Evolutionary conservation across 2,329 filamentous ascomycete species (phyloP).

Genomic region (Cercospora canescens): DNA sequence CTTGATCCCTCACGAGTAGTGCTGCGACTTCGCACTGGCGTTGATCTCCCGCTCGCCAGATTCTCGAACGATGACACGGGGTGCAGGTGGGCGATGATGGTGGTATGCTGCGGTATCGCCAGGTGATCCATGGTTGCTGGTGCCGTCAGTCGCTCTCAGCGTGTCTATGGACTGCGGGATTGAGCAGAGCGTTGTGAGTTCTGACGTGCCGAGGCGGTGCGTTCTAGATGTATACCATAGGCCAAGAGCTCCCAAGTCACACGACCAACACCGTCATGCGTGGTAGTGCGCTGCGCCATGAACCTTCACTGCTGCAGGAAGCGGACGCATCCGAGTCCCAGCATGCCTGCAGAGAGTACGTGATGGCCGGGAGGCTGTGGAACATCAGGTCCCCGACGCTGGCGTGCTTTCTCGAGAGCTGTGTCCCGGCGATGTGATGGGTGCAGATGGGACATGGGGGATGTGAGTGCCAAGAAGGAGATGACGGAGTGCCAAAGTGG

Average conservation of each 20-base stretch:
- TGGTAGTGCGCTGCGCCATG: background rate
- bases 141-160: background rate
- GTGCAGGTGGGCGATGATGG: constrained; percentile 6
- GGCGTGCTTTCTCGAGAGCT: background rate
- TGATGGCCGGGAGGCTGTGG: background rate
- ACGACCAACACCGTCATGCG: constrained; percentile 7
- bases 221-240: constrained; percentile 4
- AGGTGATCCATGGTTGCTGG: constrained; percentile 6
- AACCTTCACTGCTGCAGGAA: background rate
- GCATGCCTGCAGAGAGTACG: background rate
- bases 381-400: background rate
- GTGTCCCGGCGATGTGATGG: constrained; percentile 7
- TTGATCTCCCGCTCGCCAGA: background rate
- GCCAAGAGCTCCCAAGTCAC: constrained; percentile 10
- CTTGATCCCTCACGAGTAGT: background rate
- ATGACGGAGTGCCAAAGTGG: no score
- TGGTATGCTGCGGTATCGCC: constrained; percentile 9
- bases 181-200: background rate
- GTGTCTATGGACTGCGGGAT: background rate
- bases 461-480: background rate
- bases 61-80: background rate
- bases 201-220: background rate
- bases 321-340: background rate
- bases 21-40: background rate
- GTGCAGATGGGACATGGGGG: background rate